Evolutionary conservation across 345 rosid species (phyloP).

Genomic region (Populus simonii): DNA sequence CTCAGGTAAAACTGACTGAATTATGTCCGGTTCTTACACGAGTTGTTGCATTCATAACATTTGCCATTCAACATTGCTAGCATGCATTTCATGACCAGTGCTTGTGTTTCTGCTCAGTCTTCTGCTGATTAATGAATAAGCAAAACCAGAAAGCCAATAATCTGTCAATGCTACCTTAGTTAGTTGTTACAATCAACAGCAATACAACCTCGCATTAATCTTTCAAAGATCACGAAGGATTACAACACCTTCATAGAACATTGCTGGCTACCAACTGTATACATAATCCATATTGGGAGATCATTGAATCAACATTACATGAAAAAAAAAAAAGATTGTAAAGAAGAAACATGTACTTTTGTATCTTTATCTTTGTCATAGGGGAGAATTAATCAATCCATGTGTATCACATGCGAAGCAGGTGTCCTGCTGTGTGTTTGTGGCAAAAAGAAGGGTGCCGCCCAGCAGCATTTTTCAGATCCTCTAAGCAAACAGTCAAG

Average conservation of each 20-base stretch:
- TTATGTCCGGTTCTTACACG: background rate
- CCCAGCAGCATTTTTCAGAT: background rate
- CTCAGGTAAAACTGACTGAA: background rate
- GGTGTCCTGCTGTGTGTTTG: constrained; percentile 10
- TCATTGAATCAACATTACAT: constrained; percentile 10
- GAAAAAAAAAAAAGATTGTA: background rate
- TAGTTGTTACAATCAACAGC: constrained; percentile 18
- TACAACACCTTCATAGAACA: constrained; percentile 7
- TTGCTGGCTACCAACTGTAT: constrained; percentile 22
- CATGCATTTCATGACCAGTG: background rate
- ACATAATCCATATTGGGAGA: constrained; percentile 33
- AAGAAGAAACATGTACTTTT: background rate
- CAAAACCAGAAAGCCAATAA: background rate
- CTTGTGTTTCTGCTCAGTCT: background rate
- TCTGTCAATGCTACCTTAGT: background rate
- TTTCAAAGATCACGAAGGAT: background rate
- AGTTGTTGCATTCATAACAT: background rate
- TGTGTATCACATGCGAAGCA: background rate
- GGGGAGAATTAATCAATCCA: constrained; percentile 16
- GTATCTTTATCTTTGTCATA: constrained; percentile 3
- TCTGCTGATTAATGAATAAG: background rate
- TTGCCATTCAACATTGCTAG: background rate
- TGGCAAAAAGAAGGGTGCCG: background rate
- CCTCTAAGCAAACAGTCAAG: constrained; percentile 19
- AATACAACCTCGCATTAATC: background rate